Evolutionary conservation across 805 yeast genomes (phyloP).

Genomic region (Teunomyces aglyptinius): DNA sequence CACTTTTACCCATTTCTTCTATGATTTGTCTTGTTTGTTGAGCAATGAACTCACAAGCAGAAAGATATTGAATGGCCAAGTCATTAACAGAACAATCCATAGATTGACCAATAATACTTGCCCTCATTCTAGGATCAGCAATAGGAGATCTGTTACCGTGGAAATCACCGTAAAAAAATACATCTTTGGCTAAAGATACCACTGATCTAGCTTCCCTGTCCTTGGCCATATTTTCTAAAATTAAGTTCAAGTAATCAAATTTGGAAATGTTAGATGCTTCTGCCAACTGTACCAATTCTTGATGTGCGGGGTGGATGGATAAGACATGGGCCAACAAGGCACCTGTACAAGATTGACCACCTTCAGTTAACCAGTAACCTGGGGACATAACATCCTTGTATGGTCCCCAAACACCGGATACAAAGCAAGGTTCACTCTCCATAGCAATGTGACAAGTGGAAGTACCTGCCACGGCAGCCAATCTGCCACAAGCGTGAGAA

Average conservation of each 20-base stretch:
- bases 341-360: constrained; percentile 98
- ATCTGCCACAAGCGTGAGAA: constrained; percentile 70
- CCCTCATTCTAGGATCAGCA: constrained; percentile 92
- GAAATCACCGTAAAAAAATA: constrained; percentile 93
- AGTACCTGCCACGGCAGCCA: constrained; percentile 98
- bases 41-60: constrained; percentile 95
- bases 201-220: constrained; percentile 65
- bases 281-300: constrained; percentile 65
- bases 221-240: constrained; percentile 62
- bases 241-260: constrained; percentile 79
- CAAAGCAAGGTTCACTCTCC: constrained; percentile 82
- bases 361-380: constrained; percentile 93
- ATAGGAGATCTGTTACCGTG: constrained; percentile 98
- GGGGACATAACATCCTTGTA: constrained; percentile 91
- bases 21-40: constrained; percentile 96
- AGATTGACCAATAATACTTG: constrained; percentile 86
- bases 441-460: constrained; percentile 94
- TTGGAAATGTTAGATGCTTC: constrained; percentile 68
- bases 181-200: constrained; percentile 75
- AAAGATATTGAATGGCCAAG: constrained; percentile 81
- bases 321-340: constrained; percentile 87
- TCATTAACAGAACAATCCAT: constrained; percentile 87
- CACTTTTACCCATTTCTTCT: constrained; percentile 75
- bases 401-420: constrained; percentile 98
- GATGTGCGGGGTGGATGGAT: constrained; percentile 83